Evolutionary conservation across 305 asterid genomes (phyloP), one percentile per base, ranked within the genome.

Genomic region (Solanum aculeatissimum): DNA sequence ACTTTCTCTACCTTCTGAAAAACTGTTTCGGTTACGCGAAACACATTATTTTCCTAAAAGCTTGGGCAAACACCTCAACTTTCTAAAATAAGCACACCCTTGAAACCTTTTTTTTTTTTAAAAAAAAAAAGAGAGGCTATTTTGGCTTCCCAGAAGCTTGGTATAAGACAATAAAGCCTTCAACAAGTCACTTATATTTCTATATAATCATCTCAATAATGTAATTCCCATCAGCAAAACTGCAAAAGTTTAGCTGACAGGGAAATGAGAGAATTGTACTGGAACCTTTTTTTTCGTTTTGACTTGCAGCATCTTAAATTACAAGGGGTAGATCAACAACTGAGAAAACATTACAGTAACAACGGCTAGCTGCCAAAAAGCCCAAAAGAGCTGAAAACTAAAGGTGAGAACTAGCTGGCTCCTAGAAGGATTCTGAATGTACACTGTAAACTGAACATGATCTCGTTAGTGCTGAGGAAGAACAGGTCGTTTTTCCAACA

Each of bases 401-500:
- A 66, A 63, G 80, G 85, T 82, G 16, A 66, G 35, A 83, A 51
- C 85, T 83, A 83, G 80, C 42, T 13, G 80, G 32, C 7, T 19
- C 71, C 85, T 70, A 65, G 51, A 38, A 70, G 47, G 65, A 51
- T 53, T 19, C 60, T 77, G 63, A 77, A 77, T 77, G 82, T 77
- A 77, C 82, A 77, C 71, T 58, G 80, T 69, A 85, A 83, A 78
- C 84, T 47, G 85, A 83, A 85, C 55, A 89, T 81, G 57, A 84
- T 83, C 83, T 83, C 80, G 90, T 91, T 90, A 93, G 87, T 92
- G 97, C 87, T 90, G 98, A 84, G 99, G 95, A 77, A 97, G 90
- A 78, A 84, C 85, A 49, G 97, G 97, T 89, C 94, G 92, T 88
- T 91, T 92, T 90, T 97, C 99, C 96, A 97, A 54, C 95, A 88